Base-by-base conservation (phyloP, 139 green algal genomes). In the Bryopsis sp. region DNA sequence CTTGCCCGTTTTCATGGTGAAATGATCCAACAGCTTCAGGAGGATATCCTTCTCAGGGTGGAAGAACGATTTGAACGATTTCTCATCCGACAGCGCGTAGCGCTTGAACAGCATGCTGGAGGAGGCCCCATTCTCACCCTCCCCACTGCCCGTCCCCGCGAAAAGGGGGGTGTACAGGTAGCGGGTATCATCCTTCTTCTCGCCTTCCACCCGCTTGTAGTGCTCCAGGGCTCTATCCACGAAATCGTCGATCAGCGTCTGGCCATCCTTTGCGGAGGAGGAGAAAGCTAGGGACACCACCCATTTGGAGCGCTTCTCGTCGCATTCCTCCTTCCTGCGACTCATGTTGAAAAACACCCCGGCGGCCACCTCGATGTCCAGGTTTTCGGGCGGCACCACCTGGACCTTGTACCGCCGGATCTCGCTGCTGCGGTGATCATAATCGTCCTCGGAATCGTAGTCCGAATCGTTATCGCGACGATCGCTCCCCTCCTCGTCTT, bases 31-130 rank as follows among this genome's bases (percentile, higher is more conserved):
- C 47, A 81, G 68, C 2, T 38, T 47, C 8, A 81, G 48, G 19
- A 81, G 34, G 15, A 32, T 26, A 0, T 58, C 3, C 72, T 83
- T 83, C 0, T 80, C 77, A 6, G 79, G 76, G 57, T 81, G 72
- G 67, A 78, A 84, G 57, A 82, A 71, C 32, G 70, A 78, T 3
- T 63, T 66, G 63, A 84, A 84, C 5, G 33, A 76, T 72, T 87
- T 84, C 15, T 81, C 67, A 29, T 81, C 72, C 28, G 39, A 58
- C 35, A 81, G 62, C 46, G 47, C 43, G 71, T 77, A 81, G 3
- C 66, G 38, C 26, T 64, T 50, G 70, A 67, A 72, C 19, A 47
- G 64, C 29, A 70, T 36, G 43, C 43, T 19, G 19, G 15, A 26
- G 15, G 11, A 26, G 43, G 43, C 11, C 11, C 37, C 28, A 15